Evolutionary conservation across 2,329 filamentous ascomycete genomes (phyloP).

Genomic region (Arthrinium phaeospermum): DNA sequence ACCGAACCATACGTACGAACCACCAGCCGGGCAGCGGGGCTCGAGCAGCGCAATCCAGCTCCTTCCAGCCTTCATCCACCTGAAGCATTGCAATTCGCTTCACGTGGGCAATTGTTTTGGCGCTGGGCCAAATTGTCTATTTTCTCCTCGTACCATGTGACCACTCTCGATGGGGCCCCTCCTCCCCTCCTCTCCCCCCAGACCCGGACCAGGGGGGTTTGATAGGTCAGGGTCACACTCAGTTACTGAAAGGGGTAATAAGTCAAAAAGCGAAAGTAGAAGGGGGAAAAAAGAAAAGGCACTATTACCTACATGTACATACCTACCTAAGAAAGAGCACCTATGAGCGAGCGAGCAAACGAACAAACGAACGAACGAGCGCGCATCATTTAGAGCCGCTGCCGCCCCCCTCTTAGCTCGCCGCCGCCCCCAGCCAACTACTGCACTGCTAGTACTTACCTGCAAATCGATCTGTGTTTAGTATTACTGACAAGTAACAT

Average conservation of each 20-base stretch:
- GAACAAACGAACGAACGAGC: too few relatives aligned
- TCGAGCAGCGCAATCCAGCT: background rate
- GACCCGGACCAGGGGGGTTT: background rate
- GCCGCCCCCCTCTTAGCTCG: background rate
- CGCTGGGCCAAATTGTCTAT: background rate
- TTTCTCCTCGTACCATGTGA: slow-evolving; percentile 10
- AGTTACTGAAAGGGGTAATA: slow-evolving; percentile 18
- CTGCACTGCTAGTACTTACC: too few relatives aligned
- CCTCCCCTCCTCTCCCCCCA: background rate
- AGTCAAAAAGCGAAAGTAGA: background rate
- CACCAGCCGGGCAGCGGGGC: background rate
- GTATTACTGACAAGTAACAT: background rate
- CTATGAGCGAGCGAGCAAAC: too few relatives aligned
- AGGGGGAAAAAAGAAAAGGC: background rate
- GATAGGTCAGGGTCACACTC: slow-evolving; percentile 1
- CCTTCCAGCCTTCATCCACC: slow-evolving; percentile 1
- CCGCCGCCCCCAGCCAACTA: background rate
- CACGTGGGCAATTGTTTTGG: slow-evolving; percentile 12
- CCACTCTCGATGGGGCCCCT: background rate
- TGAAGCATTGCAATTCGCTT: background rate
- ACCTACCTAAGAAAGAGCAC: background rate
- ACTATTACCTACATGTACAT: background rate
- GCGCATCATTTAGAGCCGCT: background rate
- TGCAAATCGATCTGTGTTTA: background rate
- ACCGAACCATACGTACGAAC: background rate